Base-by-base conservation (phyloP, 441 rosid species). In the Croton setiger region DNA sequence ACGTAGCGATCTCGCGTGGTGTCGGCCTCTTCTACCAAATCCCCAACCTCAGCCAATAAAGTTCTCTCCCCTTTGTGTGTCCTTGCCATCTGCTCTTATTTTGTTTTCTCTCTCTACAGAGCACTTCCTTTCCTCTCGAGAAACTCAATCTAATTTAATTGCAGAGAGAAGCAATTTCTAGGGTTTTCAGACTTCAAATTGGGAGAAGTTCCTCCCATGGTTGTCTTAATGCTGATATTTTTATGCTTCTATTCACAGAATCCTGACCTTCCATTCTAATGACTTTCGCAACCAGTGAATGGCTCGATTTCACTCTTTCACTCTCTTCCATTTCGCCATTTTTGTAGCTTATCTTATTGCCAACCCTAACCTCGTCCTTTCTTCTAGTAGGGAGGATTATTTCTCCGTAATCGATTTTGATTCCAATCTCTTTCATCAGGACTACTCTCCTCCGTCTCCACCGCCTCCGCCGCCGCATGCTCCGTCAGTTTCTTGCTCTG, bases 391-490 rank as follows among this genome's bases (percentile, higher is more conserved):
- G 73, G 41, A 70, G 55, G 53, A 60, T 62, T 35, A 27, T 76
- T 82, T 73, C 36, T 82, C 87, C 43, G 65, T 56, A 66, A 61
- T 74, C 57, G 85, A 81, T 80, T 75, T 72, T 62, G 92, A 83
- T 81, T 73, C 84, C 14, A 72, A 76, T 64, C 63, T 69, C 60
- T 87, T 82, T 74, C 91, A 87, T 71, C 97, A 88, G 82, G 97
- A 93, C 77, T 93, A 93, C 83, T 87, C 98, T 0, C 98, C 98
- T 2, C 97, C 98, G 5, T 81, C 97, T 15, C 98, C 97, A 2
- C 97, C 97, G 0, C 98, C 98, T 0, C 96, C 97, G 47, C 96
- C 95, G 4, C 97, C 97, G 49, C 97, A 87, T 67, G 85, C 92
- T 27, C 98, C 97, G 15, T 87, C 97, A 11, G 91, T 86, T 0